Evolutionary conservation across 768 basidiomycete genomes (phyloP), one percentile per base, ranked within the genome.

Genomic region (Cubamyces lactineus): DNA sequence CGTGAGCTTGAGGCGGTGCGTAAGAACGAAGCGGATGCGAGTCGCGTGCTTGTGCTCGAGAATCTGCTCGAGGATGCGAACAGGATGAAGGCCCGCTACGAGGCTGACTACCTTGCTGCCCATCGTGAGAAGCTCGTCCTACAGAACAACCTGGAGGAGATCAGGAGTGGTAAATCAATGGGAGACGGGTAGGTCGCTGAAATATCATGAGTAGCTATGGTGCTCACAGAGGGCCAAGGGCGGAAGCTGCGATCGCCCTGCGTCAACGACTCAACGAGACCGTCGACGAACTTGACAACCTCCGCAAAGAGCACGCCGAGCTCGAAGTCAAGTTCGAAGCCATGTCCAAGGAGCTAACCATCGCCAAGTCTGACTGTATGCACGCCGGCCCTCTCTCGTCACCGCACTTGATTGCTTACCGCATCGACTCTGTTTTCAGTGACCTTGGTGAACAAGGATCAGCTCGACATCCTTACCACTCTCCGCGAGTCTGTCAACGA

Each of bases 41-140:
- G 89, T 62, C 82, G 86, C 26, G 76, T 95, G 5, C 72, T 94
- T 17, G 92, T 96, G n/a, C 78, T 97, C 26, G 94, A 98, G 76
- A 95, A 93, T 70, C 77, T 96, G 57, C 77, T 98, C 57, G 92
- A 94, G 53, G 96, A 98, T 66, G 92, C 95, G 28, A 96, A 89
- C 63, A 80, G 91, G 65, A 89, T 92, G 87, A 96, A 96, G 79
- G 80, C 84, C 30, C 82, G 94, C 30, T 96, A 96, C 69, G 94
- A 98, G 73, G 77, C 80, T 19, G 94, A 97, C 69, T 97, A 95
- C 72, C 79, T 98, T 13, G 80, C 86, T 1, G 86, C 87, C 16
- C 94, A 96, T 72, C 80, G 93, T 41, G 91, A 91, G 74, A 90
- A 89, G 71, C 79, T 96, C 34, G 80, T 90, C 3, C 73, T 96